Evolutionary conservation across 371 early-diverging fungal species (phyloP).

Genomic region (Dipsacomyces acuminosporus): DNA sequence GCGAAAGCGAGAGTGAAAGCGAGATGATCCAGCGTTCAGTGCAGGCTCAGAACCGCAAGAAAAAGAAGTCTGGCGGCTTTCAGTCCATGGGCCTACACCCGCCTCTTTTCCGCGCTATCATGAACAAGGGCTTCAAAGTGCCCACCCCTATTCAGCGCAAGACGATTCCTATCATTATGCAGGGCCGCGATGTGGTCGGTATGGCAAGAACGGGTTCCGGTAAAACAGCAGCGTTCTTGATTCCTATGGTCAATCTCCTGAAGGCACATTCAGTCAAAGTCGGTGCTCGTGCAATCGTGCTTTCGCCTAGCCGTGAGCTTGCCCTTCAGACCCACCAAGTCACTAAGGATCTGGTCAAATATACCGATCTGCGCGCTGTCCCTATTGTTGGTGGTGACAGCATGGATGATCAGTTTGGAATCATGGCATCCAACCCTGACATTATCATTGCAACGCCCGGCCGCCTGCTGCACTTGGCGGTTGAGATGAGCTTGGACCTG

Average conservation of each 20-base stretch:
- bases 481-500: conserved; percentile 88
- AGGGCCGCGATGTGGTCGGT: conserved; percentile 92
- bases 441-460: conserved; percentile 98
- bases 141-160: conserved; percentile 99
- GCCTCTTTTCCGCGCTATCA: conserved; percentile 68
- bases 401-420: conserved; percentile 86
- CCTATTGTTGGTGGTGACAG: conserved; percentile 95
- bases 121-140: conserved; percentile 88
- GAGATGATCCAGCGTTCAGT: conserved; percentile 38
- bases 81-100: conserved; percentile 85
- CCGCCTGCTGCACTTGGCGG: conserved; percentile 91
- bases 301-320: conserved; percentile 94
- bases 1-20: conserved; percentile 21
- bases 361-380: conserved; percentile 83
- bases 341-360: conserved; percentile 80
- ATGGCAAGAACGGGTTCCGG: conserved; percentile 99
- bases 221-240: conserved; percentile 96
- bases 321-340: conserved; percentile 96
- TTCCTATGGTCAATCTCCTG: conserved; percentile 89
- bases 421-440: conserved; percentile 89
- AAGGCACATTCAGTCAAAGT: conserved; percentile 83
- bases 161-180: conserved; percentile 86
- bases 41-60: conserved; percentile 66
- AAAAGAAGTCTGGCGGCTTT: conserved; percentile 93
- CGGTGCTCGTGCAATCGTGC: conserved; percentile 81